Base-by-base conservation (phyloP, 768 basidiomycete species). In the Pleurotus pulmonarius region DNA sequence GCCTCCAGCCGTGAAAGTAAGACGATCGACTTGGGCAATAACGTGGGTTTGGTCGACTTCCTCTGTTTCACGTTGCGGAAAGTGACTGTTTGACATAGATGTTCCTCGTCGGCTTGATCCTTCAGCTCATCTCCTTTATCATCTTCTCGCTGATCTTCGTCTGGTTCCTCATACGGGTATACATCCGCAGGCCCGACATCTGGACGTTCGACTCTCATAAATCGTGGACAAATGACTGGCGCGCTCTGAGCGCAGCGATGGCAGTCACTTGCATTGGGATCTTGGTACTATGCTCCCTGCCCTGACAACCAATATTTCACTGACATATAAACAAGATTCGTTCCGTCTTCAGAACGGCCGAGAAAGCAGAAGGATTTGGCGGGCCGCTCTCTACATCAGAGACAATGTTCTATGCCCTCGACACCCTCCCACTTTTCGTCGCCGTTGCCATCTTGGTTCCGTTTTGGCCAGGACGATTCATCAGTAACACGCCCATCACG, bases 381-480 rank as follows among this genome's bases (percentile, higher is more conserved):
- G 81, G 81, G 5, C 67, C 69, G 29, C 71, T 86, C 24, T 71
- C 76, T 4, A 78, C 73, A 8, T 73, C 72, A 5, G 84, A 85
- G 63, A 65, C 59, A n/a, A 80, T 71, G 61, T 84, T 86, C 65
- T 87, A 83, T 63, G 74, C 64, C 3, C 70, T 85, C 29, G 84
- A 88, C 65, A 74, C 82, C 3, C 68, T 84, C 3, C 83, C 83
- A 8, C 70, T 85, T 12, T 71, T 80, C 55, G 56, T 86, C 18
- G 80, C 82, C 41, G 74, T 81, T 40, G 63, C 62, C 1, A 69
- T 76, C 6, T 83, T 81, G 56, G 48, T 67, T 0, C 61, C 74
- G 22, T 78, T 81, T 64, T 87, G 83, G 82, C 86, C 82, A 1
- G 79, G 80, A 3, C 60, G 72, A 56, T 76, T 76, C 59, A 78